Evolutionary conservation across 2,329 filamentous ascomycete species (phyloP).

Genomic region (Cladosporium cucumerinum): DNA sequence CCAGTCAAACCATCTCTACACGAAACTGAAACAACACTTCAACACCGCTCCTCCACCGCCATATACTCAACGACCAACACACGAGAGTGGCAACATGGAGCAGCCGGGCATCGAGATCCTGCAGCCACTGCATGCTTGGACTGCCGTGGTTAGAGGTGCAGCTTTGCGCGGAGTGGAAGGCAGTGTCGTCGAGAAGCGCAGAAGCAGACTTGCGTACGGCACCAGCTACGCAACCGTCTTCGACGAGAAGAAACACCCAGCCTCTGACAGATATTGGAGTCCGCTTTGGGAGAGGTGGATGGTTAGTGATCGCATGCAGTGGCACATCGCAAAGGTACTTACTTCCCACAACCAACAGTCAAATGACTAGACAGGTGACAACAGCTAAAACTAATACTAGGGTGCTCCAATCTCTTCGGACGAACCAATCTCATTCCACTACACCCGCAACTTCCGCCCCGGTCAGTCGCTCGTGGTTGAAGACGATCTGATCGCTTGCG

Average conservation of each 20-base stretch:
- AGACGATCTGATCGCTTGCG: conserved; percentile 75
- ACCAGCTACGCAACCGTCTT: conserved; percentile 75
- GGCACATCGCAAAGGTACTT: conserved; percentile 74
- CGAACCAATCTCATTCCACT: conserved; percentile 75
- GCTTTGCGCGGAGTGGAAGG: conserved; percentile 72
- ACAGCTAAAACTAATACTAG: conserved; percentile 29
- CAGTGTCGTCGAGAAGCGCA: conserved; percentile 72
- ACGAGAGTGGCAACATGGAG: conserved; percentile 46
- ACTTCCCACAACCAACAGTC: not conserved
- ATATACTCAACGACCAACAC: conserved; percentile 68
- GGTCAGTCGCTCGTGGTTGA: conserved; percentile 74
- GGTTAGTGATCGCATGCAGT: conserved; percentile 80
- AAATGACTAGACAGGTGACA: not conserved
- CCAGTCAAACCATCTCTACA: conserved; percentile 68
- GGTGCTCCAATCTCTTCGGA: conserved; percentile 72
- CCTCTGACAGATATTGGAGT: conserved; percentile 73
- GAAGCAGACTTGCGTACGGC: conserved; percentile 73
- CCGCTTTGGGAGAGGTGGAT: conserved; percentile 79
- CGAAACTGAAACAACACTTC: conserved; percentile 67
- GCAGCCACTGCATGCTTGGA: conserved; percentile 80
- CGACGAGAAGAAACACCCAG: conserved; percentile 69
- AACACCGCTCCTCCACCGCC: conserved; percentile 49
- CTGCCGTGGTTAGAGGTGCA: conserved; percentile 73
- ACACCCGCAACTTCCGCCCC: conserved; percentile 78
- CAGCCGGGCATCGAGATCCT: conserved; percentile 69